These are phyloP conservation scores for Pelargonium citronellum DNA, from an alignment of 441 rosid species.

Conservation along the genomic window DNA sequence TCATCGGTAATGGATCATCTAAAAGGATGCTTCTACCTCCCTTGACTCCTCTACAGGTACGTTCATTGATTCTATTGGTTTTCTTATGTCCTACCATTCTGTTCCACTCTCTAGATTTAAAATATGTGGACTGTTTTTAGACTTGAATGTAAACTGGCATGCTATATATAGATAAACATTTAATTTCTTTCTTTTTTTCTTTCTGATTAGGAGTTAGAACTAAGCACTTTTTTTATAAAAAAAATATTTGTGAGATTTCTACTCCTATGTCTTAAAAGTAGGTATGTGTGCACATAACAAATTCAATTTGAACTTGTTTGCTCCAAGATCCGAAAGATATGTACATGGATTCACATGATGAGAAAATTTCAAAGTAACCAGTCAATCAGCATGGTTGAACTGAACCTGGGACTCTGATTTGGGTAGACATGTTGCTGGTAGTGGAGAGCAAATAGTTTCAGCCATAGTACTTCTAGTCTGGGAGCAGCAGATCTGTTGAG, in stretches of 20 bases:
- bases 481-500: too few relatives aligned
- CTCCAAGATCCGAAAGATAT: not conserved
- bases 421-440: too few relatives aligned
- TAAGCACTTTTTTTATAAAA: too few relatives aligned
- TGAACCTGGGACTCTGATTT: too few relatives aligned
- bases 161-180: not conserved
- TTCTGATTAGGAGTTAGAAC: not conserved
- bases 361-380: too few relatives aligned
- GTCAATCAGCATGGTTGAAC: too few relatives aligned
- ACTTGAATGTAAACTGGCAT: not conserved
- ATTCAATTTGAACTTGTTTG: not conserved
- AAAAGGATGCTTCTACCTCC: conserved; percentile 1
- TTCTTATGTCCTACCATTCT: not conserved
- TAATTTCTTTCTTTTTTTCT: not conserved
- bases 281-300: not conserved
- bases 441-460: too few relatives aligned
- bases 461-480: too few relatives aligned
- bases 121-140: not conserved
- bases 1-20: not conserved
- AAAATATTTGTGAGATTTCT: not conserved
- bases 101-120: not conserved
- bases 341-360: too few relatives aligned
- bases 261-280: not conserved
- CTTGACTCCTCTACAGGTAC: conserved; percentile 11
- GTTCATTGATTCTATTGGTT: not conserved